These are phyloP conservation scores for Acer yangbiense DNA, from an alignment of 345 rosid species.

Conservation along the genomic window DNA sequence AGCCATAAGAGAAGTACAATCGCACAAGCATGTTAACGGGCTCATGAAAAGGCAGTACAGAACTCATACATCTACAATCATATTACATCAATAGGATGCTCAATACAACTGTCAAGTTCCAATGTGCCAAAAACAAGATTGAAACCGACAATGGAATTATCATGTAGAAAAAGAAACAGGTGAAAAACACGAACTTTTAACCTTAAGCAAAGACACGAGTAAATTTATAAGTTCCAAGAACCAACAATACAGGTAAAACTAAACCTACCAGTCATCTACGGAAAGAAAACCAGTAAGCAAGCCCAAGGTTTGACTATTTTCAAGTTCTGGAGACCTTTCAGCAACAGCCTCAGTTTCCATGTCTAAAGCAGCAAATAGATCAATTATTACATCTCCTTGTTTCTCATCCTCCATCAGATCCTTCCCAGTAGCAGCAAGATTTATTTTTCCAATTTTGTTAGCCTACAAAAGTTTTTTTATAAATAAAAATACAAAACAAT, in stretches of 20 bases:
- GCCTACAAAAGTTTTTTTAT: constrained; percentile 51
- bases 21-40: background rate
- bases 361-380: constrained; percentile 89
- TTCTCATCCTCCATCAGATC: constrained; percentile 99
- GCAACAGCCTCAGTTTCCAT: constrained; percentile 90
- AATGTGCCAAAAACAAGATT: background rate
- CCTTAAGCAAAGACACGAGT: background rate
- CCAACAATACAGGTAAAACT: constrained; percentile 8
- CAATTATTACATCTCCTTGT: constrained; percentile 90
- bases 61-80: background rate
- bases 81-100: background rate
- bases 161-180: background rate
- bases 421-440: constrained; percentile 98
- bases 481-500: background rate
- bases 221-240: background rate
- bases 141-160: background rate
- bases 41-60: background rate
- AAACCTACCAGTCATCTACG: constrained; percentile 90
- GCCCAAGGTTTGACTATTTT: constrained; percentile 87
- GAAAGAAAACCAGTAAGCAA: constrained; percentile 92
- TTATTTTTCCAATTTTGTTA: constrained; percentile 94
- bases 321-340: constrained; percentile 78
- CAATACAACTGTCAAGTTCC: background rate
- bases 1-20: no score
- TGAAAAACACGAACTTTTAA: background rate